Evolutionary conservation across 2,329 filamentous ascomycete species (phyloP), one percentile per base, ranked within the genome.

Genomic region (Ophiostoma sp.): DNA sequence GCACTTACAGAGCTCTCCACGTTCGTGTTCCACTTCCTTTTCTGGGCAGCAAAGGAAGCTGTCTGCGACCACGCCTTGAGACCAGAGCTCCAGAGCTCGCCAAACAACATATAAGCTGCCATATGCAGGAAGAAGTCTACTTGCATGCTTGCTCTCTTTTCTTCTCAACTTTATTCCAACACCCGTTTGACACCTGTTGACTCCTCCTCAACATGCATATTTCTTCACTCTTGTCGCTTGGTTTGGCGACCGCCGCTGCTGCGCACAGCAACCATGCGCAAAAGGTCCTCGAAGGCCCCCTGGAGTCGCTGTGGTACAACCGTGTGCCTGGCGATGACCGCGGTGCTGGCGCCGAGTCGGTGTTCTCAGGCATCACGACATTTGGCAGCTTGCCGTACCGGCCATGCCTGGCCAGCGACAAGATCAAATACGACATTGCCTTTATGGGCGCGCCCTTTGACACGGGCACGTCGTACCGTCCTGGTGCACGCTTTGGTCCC

Each of bases 401-500:
- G 73, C 92, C 92, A 2, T 97, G 93, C 80, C 85, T 97, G 3
- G 85, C 88, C 75, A 86, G 89, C 55, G 87, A 89, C 33, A 42
- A 9, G 36, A 90, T 91, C 76, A 89, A 90, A 78, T 97, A 92
- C 78, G 93, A 97, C 76, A 95, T 97, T 81, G 93, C 93, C 1
- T 96, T 97, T 81, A 88, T 96, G 69, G 93, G 92, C 59, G 93
- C 92, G 55, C 93, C 93, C 0, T 96, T 96, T 77, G 93, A 97
- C 80, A 95, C 93, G 0, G 93, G 93, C 70, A 96, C 93, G 33
- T 95, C 92, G 0, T 97, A 97, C 82, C 86, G 93, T 70, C 93
- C 93, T 2, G 93, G 93, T 76, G 93, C 93, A 74, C 89, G 93
- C 48, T 97, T 97, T 77, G 93, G 93, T 0, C 93, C 94, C 11